Percentiles rank a stretch among this genome's conserved stretches.
Evolutionary conservation across 148 eudicot species (phyloP).

Genomic region (Diospyros lotus): DNA sequence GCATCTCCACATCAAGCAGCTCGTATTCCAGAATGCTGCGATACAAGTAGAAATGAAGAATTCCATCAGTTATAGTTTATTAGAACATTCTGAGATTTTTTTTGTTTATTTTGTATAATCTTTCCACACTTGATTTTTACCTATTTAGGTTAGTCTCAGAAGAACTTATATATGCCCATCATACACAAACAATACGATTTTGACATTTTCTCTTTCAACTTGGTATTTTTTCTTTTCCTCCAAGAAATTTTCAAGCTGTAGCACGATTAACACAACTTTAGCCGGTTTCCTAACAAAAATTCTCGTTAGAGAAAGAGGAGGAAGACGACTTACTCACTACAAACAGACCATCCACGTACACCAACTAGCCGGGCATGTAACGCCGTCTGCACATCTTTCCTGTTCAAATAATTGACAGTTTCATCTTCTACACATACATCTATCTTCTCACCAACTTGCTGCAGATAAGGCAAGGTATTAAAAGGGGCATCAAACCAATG

Average conservation of each 20-base stretch:
- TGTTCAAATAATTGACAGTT: constrained; percentile 72
- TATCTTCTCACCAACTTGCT: constrained; percentile 62
- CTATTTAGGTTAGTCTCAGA: too few relatives aligned
- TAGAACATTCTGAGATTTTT: too few relatives aligned
- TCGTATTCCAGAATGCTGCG: constrained; percentile 79
- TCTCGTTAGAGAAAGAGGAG: neutral
- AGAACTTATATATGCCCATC: too few relatives aligned
- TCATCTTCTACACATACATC: constrained; percentile 97
- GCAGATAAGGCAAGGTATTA: neutral
- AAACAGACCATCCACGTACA: constrained; percentile 70
- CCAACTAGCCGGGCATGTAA: constrained; percentile 86
- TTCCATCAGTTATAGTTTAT: neutral
- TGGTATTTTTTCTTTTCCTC: too few relatives aligned
- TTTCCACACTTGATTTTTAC: too few relatives aligned
- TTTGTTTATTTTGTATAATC: too few relatives aligned
- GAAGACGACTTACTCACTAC: constrained; percentile 57
- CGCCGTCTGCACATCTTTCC: constrained; percentile 70
- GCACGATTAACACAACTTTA: neutral
- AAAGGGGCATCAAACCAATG: neutral
- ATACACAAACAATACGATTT: too few relatives aligned
- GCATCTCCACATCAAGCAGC: constrained; percentile 77
- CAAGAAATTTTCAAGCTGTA: neutral
- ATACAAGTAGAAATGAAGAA: neutral
- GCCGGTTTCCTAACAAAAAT: neutral
- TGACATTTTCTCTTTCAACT: too few relatives aligned